phyloP scores from a whole-genome alignment of 306 rosid species.

The Cucumis sativus region Cucumber_9930_V3 NC_026657.2:5797501-5798000 shows the following conservation, averaged over 20 bases:
- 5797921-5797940: background rate
- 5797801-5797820: background rate
- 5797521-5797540: background rate
- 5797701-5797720: background rate
- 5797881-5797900: background rate
- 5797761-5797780: background rate
- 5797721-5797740: background rate
- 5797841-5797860: background rate
- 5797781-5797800: background rate
- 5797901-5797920: conserved; percentile 7
- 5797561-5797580: background rate
- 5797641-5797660: background rate
- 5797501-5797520: conserved; percentile 18
- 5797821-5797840: background rate
- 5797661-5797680: background rate
- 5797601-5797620: background rate
- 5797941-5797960: conserved; percentile 6
- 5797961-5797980: background rate
- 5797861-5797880: background rate
- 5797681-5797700: background rate
- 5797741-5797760: background rate
- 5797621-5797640: background rate
- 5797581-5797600: background rate
- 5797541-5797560: background rate
- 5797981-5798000: conserved; percentile 3